These are phyloP conservation scores for Monosporozyma aerobia DNA, from an alignment of 805 yeast species.

Conservation along the genomic window DNA sequence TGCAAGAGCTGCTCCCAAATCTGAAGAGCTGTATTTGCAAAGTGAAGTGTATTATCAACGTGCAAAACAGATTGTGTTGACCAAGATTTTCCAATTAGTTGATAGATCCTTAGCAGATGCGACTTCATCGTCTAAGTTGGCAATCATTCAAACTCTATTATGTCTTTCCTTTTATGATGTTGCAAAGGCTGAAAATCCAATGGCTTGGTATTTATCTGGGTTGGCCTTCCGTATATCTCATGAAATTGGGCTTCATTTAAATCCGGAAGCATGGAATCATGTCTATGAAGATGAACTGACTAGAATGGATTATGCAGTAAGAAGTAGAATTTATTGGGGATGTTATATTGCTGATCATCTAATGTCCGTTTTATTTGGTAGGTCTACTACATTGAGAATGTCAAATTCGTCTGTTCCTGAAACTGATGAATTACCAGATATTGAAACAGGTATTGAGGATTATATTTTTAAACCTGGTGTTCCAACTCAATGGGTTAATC, in stretches of 20 bases:
- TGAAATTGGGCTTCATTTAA: constrained; percentile 49
- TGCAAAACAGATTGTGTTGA: constrained; percentile 36
- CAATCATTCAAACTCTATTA: constrained; percentile 45
- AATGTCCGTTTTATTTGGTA: constrained; percentile 44
- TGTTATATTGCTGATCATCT: constrained; percentile 52
- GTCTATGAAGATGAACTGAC: constrained; percentile 32
- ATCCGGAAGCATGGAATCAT: constrained; percentile 45
- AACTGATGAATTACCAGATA: constrained; percentile 46
- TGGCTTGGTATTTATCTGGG: constrained; percentile 55
- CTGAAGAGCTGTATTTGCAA: constrained; percentile 28
- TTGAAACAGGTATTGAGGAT: constrained; percentile 47
- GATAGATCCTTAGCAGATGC: constrained; percentile 18
- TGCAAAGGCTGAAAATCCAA: constrained; percentile 44
- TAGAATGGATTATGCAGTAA: constrained; percentile 41
- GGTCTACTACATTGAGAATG: constrained; percentile 43
- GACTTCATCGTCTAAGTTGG: constrained; percentile 36
- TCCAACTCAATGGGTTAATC: constrained; percentile 17
- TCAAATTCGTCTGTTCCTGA: constrained; percentile 52
- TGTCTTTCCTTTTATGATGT: constrained; percentile 50
- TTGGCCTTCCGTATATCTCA: constrained; percentile 52
- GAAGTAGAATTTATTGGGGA: constrained; percentile 56
- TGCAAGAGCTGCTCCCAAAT: constrained; percentile 34
- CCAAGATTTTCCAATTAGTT: constrained; percentile 30
- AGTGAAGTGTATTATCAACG: constrained; percentile 37
- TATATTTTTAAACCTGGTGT: constrained; percentile 32